phyloP scores from a whole-genome alignment of 495 filamentous ascomycete genomes.

The Aspergillus leporis region DNA sequence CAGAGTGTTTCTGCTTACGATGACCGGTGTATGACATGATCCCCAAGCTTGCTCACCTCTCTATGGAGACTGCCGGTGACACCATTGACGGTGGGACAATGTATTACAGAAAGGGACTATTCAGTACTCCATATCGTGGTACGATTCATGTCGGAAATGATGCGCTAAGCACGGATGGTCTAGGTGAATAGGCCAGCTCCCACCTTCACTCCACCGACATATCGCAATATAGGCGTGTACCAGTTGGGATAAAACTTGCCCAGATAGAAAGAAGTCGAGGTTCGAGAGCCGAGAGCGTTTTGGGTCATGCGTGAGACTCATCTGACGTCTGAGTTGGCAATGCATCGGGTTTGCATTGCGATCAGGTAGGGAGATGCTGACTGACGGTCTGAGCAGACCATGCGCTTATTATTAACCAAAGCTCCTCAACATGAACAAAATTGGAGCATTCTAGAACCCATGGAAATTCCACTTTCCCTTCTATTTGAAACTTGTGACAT shows the following conservation, averaged over 20 bases:
- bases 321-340: background rate
- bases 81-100: background rate
- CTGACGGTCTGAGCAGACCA: too few relatives aligned
- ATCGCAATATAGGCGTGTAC: background rate
- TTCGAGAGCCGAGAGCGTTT: background rate
- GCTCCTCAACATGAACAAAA: background rate
- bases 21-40: background rate
- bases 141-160: background rate
- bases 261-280: background rate
- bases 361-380: background rate
- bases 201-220: too few relatives aligned
- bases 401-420: too few relatives aligned
- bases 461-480: background rate
- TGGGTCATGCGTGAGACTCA: background rate
- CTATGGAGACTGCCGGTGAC: background rate
- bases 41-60: too few relatives aligned
- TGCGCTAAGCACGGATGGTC: too few relatives aligned
- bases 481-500: background rate
- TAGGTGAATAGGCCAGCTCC: background rate
- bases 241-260: too few relatives aligned
- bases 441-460: background rate
- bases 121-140: background rate
- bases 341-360: background rate
- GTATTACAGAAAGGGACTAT: background rate
- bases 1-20: background rate